Conservation (phyloP, 768 basidiomycete genomes). For the Tylopilus plumbeoviolaceoides region DNA sequence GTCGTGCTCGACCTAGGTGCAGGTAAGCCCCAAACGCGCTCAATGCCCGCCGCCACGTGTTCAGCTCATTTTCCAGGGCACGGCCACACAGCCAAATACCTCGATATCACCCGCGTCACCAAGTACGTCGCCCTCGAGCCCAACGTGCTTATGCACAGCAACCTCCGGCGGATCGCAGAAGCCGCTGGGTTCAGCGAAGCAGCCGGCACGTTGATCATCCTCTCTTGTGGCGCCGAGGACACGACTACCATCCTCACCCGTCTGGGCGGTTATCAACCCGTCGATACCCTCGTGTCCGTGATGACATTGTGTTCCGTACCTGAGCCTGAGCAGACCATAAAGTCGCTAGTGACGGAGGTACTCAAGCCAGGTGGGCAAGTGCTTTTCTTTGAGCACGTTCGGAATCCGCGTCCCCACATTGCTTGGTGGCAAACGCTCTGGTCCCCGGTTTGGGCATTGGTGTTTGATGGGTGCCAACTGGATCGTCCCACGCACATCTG, state of each 20-base stretch:
- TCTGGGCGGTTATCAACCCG: constrained; percentile 32
- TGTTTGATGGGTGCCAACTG: constrained; percentile 61
- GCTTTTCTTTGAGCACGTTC: constrained; percentile 70
- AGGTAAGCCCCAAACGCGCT: constrained; percentile 35
- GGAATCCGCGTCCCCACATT: constrained; percentile 47
- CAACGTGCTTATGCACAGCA: constrained; percentile 57
- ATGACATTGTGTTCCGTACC: constrained; percentile 67
- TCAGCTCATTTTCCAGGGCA: constrained; percentile 39
- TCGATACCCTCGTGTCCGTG: constrained; percentile 63
- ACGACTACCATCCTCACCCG: constrained; percentile 42
- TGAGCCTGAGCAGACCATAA: constrained; percentile 45
- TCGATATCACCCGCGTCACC: constrained; percentile 50
- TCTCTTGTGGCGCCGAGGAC: constrained; percentile 64
- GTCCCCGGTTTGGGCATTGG: constrained; percentile 61
- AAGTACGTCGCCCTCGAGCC: constrained; percentile 74
- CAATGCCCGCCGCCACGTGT: not conserved
- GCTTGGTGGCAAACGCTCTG: constrained; percentile 72
- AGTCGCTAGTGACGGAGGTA: constrained; percentile 43
- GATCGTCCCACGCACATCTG: constrained; percentile 52
- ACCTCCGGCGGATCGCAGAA: constrained; percentile 47
- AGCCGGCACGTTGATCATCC: constrained; percentile 51
- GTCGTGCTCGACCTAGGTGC: constrained; percentile 67
- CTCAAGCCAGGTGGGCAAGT: constrained; percentile 63
- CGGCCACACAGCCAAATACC: constrained; percentile 61
- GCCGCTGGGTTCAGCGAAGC: constrained; percentile 50